Percentiles rank a stretch among this genome's conserved stretches.
These are phyloP conservation scores for Tetragonia tetragonoides DNA, from an alignment of 148 eudicot species.

Conservation along the genomic window DNA sequence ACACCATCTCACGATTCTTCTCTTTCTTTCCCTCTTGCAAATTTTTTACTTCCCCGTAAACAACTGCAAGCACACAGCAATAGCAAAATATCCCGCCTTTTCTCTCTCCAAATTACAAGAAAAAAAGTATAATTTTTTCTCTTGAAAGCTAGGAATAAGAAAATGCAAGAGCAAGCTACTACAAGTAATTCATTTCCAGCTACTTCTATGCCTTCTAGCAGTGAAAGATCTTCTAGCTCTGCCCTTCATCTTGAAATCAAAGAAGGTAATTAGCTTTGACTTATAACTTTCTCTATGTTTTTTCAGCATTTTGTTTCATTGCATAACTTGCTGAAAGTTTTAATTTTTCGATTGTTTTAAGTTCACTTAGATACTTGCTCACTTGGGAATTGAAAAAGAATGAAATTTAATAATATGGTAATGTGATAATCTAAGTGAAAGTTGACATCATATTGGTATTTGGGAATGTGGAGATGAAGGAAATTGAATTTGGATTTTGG, in stretches of 20 bases:
- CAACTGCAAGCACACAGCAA: too few relatives aligned
- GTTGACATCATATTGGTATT: too few relatives aligned
- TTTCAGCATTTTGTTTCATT: background rate
- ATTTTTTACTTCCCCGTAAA: conserved; percentile 17
- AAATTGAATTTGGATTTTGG: too few relatives aligned
- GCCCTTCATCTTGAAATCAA: conserved; percentile 72
- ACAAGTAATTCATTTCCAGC: conserved; percentile 70
- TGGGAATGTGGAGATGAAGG: too few relatives aligned
- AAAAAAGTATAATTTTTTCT: background rate
- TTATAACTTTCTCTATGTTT: background rate
- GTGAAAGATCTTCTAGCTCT: conserved; percentile 97
- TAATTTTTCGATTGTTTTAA: background rate
- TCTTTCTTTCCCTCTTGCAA: background rate
- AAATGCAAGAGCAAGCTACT: conserved; percentile 77
- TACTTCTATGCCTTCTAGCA: conserved; percentile 80
- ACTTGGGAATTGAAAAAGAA: too few relatives aligned
- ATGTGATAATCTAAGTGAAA: too few relatives aligned
- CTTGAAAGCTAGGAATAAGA: background rate
- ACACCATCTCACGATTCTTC: conserved; percentile 44
- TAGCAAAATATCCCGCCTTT: background rate
- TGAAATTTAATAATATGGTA: too few relatives aligned
- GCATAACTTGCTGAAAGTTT: background rate
- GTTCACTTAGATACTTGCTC: background rate
- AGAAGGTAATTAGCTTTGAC: conserved; percentile 51
- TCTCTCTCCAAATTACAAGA: background rate